Evolutionary conservation across 2,329 filamentous ascomycete species (phyloP), one percentile per base, ranked within the genome.

Genomic region (Hirsutella minnesotensis): DNA sequence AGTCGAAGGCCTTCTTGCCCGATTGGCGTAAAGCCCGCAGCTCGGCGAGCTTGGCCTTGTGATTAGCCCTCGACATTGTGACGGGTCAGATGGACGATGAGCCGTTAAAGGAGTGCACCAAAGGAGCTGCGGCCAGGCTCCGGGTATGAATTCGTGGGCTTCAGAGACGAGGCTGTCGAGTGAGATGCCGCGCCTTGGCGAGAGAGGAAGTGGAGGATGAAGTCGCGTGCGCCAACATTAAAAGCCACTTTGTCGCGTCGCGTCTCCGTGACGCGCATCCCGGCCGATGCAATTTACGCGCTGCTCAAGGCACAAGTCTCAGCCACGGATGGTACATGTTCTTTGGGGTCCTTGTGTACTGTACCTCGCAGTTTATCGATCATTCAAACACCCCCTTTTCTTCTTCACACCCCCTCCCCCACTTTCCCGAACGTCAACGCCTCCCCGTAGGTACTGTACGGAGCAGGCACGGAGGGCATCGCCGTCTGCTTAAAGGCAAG

Each of bases 1-100:
- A 79, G 54, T 88, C 83, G 50, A 94, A 81, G 51, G 83, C 82
- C 65, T 92, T 95, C 72, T 94, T 95, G 65, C 92, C 92, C 42
- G 88, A 79, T 55, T 86, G 79, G 57, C 88, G 83, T 51, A 94
- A 77, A 59, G 86, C 88, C 55, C 78, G 78, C 50, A 96, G 77
- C 72, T 94, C 85, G 41, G 85, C 88, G 56, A 81, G 72, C 66
- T 70, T 77, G 50, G 68, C 66, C 52, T 72, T 57, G 48, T 61
- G 57, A 41, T 60, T 51, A 50, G 51, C 51, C 54, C 59, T 62
- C 46, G 62, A 57, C 63, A 66, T n/a, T n/a, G n/a, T 66, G 52
- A 47, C 50, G 49, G 42, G 40, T 41, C n/a, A 37, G 31, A 27
- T 7, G 7, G 24, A 27, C n/a, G n/a, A n/a, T n/a, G n/a, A n/a